A percentile compares a stretch with the other conserved stretches of the same genome.
Evolutionary conservation across 768 basidiomycete species (phyloP).

Genomic region (Agrocybe pediades): DNA sequence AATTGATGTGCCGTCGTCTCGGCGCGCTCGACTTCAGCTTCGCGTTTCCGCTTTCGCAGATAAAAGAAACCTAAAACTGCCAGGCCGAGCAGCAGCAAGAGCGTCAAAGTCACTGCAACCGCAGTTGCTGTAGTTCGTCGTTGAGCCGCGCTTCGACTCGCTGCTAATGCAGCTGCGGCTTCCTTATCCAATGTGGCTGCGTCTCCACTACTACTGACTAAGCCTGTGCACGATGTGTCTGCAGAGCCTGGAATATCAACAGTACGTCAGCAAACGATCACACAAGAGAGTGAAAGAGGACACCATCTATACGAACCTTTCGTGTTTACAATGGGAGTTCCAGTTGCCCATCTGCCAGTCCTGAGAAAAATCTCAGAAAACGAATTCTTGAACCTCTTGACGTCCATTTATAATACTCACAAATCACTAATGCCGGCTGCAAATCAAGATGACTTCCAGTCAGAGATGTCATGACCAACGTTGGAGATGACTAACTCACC

Average conservation of each 20-base stretch:
- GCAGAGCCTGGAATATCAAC: conserved; percentile 21
- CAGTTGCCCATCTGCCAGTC: conserved; percentile 40
- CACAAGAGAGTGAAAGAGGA: conserved; percentile 11
- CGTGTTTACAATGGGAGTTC: conserved; percentile 31
- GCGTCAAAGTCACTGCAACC: conserved; percentile 10
- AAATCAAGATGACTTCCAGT: neutral
- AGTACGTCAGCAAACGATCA: neutral
- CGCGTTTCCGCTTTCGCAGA: conserved; percentile 6
- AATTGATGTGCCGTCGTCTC: conserved; percentile 5
- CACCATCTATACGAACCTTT: conserved; percentile 28
- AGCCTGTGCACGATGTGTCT: conserved; percentile 32
- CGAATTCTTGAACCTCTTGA: neutral
- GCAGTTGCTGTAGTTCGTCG: conserved; percentile 8
- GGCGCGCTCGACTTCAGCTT: conserved; percentile 8
- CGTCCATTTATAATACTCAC: conserved; percentile 39
- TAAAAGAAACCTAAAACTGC: conserved; percentile 5
- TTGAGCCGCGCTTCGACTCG: neutral
- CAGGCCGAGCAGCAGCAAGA: conserved; percentile 8
- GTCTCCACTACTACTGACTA: conserved; percentile 27
- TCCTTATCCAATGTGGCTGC: conserved; percentile 7
- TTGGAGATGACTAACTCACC: conserved; percentile 27
- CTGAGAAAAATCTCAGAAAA: conserved; percentile 23
- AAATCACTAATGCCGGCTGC: conserved; percentile 41
- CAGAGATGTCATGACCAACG: conserved; percentile 3
- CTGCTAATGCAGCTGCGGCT: conserved; percentile 2